Evolutionary conservation across 2,329 filamentous ascomycete species (phyloP), one percentile per base, ranked within the genome.

Genomic region (Cylindrodendrum hubeiense): DNA sequence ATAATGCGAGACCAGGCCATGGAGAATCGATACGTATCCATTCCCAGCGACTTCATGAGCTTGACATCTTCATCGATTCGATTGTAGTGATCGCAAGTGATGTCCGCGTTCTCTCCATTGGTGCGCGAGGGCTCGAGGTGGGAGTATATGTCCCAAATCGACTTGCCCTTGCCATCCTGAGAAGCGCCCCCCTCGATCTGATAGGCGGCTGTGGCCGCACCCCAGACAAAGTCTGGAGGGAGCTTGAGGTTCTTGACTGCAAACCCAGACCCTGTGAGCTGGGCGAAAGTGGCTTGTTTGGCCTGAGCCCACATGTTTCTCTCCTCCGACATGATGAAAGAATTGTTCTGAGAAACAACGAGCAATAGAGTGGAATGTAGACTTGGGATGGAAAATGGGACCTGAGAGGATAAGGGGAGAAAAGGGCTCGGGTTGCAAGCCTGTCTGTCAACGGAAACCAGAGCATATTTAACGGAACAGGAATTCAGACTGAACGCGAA

Each of bases 1-100:
- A 90, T 89, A 55, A 90, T 84, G 33, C 88, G 86, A 10, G 87
- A 85, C 88, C 88, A 90, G 8, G 87, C 86, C 37, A 90, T 79
- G 17, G 87, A 90, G 74, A 90, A 90, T 30, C 88, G 85, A 72
- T 90, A 90, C 2, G 84, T 85, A 69, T 84, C 82, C 9, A 86
- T 85, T 53, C 86, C 85, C 39, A 84, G 84, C 50, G 83, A 76
- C 70, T 86, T 86, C 70, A 91, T 77, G 15, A 90, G 79, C 3
- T 82, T 85, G 66, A 90, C 85, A 69, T 91, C 89, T 60, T 87
- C 80, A 13, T 75, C 72, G 17, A 75, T 74, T 2, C 75, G 68
- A 59, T 81, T 74, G 59, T 81, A 81, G 51, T 80, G 77, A n/a
- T 79, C 75, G 34, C 77, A 78, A 7, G 78, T 77, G 17, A 87